Percentiles rank a stretch among this genome's conserved stretches.
These are phyloP conservation scores for Berberis thunbergii DNA, from an alignment of 164 flowering plant species.

Conservation along the genomic window DNA sequence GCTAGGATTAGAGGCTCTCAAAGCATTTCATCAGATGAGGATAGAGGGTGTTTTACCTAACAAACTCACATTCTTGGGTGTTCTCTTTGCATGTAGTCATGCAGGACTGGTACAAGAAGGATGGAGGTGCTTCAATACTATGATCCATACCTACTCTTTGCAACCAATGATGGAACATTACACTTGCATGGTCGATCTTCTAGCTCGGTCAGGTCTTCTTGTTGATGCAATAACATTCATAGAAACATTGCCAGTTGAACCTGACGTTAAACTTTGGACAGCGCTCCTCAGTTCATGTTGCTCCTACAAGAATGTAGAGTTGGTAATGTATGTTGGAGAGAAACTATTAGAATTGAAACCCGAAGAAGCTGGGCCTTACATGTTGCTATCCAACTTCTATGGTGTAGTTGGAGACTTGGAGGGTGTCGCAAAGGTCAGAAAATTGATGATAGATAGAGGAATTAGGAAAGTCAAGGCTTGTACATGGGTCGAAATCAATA, in stretches of 20 bases:
- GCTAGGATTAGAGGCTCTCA: conserved; percentile 3
- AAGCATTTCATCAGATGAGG: conserved; percentile 6
- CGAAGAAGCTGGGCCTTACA: conserved; percentile 6
- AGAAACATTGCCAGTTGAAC: conserved; percentile 6
- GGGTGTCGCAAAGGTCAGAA: conserved; percentile 5
- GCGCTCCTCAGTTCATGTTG: conserved; percentile 6
- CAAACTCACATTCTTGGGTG: conserved; percentile 5
- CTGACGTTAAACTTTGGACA: conserved; percentile 1
- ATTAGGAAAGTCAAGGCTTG: conserved; percentile 38
- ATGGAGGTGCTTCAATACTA: conserved; percentile 1
- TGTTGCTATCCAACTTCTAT: conserved; percentile 7
- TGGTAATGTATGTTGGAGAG: neutral
- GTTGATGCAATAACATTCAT: conserved; percentile 3
- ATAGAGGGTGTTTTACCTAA: conserved; percentile 3
- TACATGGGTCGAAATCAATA: conserved; percentile 36
- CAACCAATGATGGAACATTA: conserved; percentile 7
- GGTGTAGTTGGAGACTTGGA: conserved; percentile 9
- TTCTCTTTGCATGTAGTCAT: conserved; percentile 7
- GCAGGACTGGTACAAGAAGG: conserved; percentile 8
- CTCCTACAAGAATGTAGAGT: conserved; percentile 6
- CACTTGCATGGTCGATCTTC: conserved; percentile 10
- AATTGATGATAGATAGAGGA: conserved; percentile 28
- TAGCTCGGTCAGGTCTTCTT: conserved; percentile 1
- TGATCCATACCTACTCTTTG: conserved; percentile 2
- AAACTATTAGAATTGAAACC: conserved; percentile 6